These are phyloP conservation scores for Medicago truncatula DNA, from an alignment of 306 rosid genomes.

Conservation along the genomic window MtrunA17r5.0-ANR NC_053049.1:49559501-49560000, in stretches of 20 bases:
- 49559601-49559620: conserved; percentile 51
- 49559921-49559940: not conserved
- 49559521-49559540: conserved; percentile 55
- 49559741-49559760: conserved; percentile 33
- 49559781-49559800: not conserved
- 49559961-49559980: not conserved
- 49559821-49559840: not conserved
- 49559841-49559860: not conserved
- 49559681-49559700: conserved; percentile 59
- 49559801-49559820: not conserved
- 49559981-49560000: not conserved
- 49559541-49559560: conserved; percentile 66
- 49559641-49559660: conserved; percentile 44
- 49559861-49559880: not conserved
- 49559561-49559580: conserved; percentile 47
- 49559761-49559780: not conserved
- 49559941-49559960: not conserved
- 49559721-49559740: conserved; percentile 62
- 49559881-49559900: not conserved
- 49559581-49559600: conserved; percentile 71
- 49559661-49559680: conserved; percentile 43
- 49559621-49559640: conserved; percentile 1
- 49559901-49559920: not conserved
- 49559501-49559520: conserved; percentile 76
- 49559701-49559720: conserved; percentile 40